Base-by-base conservation (phyloP, 306 rosid genomes). In the Quercus bicolor region DNA sequence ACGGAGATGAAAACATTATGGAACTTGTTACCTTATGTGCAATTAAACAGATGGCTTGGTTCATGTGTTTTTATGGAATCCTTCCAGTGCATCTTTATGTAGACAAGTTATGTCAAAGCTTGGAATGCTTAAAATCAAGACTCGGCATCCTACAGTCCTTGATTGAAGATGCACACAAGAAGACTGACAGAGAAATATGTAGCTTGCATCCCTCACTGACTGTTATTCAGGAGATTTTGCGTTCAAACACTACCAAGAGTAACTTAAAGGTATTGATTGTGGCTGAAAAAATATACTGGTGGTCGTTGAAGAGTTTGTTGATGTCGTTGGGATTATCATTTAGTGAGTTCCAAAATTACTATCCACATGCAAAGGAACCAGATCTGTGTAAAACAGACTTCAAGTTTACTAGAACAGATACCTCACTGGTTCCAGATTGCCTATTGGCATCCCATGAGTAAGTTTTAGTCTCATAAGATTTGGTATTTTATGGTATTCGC, bases 11-110 rank as follows among this genome's bases (percentile, higher is more conserved):
- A 64, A 87, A 85, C 65, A 85, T 83, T 68, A 77, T 77, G 78
- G 85, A 85, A 18, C 83, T 87, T 81, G 72, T 86, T 75, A 74
- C 78, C 59, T 78, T 89, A 81, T 74, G 76, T 81, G 93, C 91
- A 56, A 87, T 84, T 52, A 89, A 89, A 77, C 93, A 85, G 87
- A 85, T 83, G 28, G 88, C 82, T 81, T 89, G 91, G 91, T 87
- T 85, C 81, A 68, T 87, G 68, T 87, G 90, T 73, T 89, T 82
- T 81, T 87, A 87, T 68, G 93, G 93, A 59, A 86, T 89, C 77
- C 83, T 28, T 68, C 93, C 93, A 69, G 89, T 84, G 55, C 72
- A 81, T 78, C 62, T 81, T 75, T 89, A 89, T 70, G 28, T 89
- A 29, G 85, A 85, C 68, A 85, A 85, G 72, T 80, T 89, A 81